Percentiles rank a stretch among this genome's conserved stretches.
These are phyloP conservation scores for Globisporangium paddicum DNA, from an alignment of 352 stramenopile species.

Conservation along the genomic window DNA sequence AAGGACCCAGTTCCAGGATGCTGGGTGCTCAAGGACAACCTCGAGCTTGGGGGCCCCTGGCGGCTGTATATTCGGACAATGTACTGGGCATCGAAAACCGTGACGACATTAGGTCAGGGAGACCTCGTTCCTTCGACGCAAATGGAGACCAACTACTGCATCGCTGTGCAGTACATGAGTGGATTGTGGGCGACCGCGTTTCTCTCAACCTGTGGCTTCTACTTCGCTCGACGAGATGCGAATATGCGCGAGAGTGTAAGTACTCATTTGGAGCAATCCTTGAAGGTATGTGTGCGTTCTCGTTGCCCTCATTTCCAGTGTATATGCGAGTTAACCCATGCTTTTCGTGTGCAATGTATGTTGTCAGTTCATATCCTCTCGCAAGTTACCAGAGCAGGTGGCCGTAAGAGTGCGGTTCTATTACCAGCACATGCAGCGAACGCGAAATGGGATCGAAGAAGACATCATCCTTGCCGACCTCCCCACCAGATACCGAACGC, in stretches of 20 bases:
- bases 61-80: constrained; percentile 21
- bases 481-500: constrained; percentile 15
- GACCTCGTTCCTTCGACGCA: constrained; percentile 18
- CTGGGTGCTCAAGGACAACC: constrained; percentile 20
- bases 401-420: constrained; percentile 5
- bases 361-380: constrained; percentile 9
- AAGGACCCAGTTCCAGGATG: constrained; percentile 10
- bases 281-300: constrained; percentile 4
- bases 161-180: constrained; percentile 19
- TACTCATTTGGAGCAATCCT: constrained; percentile 18
- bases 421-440: constrained; percentile 21
- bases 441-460: constrained; percentile 13
- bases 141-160: constrained; percentile 19
- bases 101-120: constrained; percentile 21
- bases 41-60: constrained; percentile 13
- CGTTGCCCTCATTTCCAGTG: background rate
- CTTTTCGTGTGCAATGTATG: constrained; percentile 14
- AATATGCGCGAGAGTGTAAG: constrained; percentile 12
- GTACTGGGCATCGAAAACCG: constrained; percentile 25
- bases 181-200: constrained; percentile 21
- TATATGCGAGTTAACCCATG: background rate
- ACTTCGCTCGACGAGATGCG: constrained; percentile 17
- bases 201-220: constrained; percentile 21
- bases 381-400: background rate
- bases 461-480: constrained; percentile 12